Evolutionary conservation across 805 yeast species (phyloP), one percentile per base, ranked within the genome.

Genomic region (Nakazawaea pomicola): DNA sequence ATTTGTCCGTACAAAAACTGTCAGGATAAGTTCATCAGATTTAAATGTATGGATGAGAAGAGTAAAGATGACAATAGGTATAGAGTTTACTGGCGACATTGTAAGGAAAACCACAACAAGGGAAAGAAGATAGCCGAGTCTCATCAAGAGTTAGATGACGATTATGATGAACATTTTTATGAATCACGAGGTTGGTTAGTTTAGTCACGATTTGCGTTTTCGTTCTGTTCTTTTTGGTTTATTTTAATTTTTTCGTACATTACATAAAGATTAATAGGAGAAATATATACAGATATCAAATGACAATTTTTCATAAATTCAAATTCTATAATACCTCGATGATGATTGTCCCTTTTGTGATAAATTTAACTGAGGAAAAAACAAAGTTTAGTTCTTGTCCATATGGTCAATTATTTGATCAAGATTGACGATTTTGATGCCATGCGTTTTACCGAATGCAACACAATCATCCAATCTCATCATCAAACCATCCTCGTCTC

Each of bases 401-500:
- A 81, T 65, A 58, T 80, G 69, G 48, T 76, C 72, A 14, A 74
- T 80, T 48, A 90, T 57, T 46, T 78, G 83, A 50, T 87, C 85
- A 53, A 91, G 90, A 24, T 89, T 83, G 47, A 91, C 79, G 17
- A 87, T 64, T 57, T 83, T 84, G 46, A 93, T 64, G 36, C 69
- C 69, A 52, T 76, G 78, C 49, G 74, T 59, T 52, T 73, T 60
- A 32, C 85, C 72, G 57, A 93, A 93, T 53, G 67, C 66, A 34
- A 73, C 61, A 63, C 98, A 93, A 57, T 93, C 96, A 47, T 80
- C 83, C 47, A 89, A 68, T 60, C 99, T 80, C 82, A 90, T 88
- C 98, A 93, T 93, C 49, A 83, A 68, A 1, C 99, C 99, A 55
- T 93, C 98, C 36, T 79, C 83, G 50, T 89, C 98, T 44, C 83